Conservation (phyloP, 108 stramenopile species). For the Asterionellopsis glacialis region DNA sequence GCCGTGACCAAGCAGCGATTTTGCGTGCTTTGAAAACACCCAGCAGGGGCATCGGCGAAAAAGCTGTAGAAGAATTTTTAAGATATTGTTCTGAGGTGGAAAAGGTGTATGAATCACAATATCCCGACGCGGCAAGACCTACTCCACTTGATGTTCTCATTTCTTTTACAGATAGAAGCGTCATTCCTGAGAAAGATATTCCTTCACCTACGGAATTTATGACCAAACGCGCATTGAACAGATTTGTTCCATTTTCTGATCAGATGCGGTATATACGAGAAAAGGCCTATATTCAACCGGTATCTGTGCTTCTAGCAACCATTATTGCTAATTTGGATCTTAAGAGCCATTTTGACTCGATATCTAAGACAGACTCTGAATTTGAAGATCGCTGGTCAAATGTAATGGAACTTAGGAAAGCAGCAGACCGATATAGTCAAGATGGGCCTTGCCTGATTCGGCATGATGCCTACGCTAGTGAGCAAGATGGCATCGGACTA, state of each 20-base stretch:
- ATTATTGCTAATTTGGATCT: slow-evolving; percentile 55
- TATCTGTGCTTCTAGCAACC: slow-evolving; percentile 40
- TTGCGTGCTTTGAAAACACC: slow-evolving; percentile 69
- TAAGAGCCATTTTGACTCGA: slow-evolving; percentile 55
- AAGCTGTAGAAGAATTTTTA: slow-evolving; percentile 48
- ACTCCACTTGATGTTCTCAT: slow-evolving; percentile 64
- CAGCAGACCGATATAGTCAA: slow-evolving; percentile 48
- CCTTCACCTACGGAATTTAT: slow-evolving; percentile 33
- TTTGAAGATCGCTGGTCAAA: slow-evolving; percentile 64
- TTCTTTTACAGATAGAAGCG: slow-evolving; percentile 27
- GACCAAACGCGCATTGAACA: slow-evolving; percentile 58
- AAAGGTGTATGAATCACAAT: slow-evolving; percentile 17
- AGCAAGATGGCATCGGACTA: neutral
- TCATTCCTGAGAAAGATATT: neutral
- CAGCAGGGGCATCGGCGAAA: slow-evolving; percentile 64
- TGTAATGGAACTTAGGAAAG: slow-evolving; percentile 59
- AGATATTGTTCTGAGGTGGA: slow-evolving; percentile 53
- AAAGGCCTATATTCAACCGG: slow-evolving; percentile 25
- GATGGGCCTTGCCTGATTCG: slow-evolving; percentile 42
- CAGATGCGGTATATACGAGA: slow-evolving; percentile 38
- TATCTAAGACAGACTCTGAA: slow-evolving; percentile 67
- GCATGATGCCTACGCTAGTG: neutral
- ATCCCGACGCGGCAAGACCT: slow-evolving; percentile 19
- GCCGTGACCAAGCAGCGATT: slow-evolving; percentile 64
- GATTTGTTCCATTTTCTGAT: slow-evolving; percentile 50